phyloP scores from a whole-genome alignment of 176 grass and related monocot genomes.

The Oryza officinalis region DNA sequence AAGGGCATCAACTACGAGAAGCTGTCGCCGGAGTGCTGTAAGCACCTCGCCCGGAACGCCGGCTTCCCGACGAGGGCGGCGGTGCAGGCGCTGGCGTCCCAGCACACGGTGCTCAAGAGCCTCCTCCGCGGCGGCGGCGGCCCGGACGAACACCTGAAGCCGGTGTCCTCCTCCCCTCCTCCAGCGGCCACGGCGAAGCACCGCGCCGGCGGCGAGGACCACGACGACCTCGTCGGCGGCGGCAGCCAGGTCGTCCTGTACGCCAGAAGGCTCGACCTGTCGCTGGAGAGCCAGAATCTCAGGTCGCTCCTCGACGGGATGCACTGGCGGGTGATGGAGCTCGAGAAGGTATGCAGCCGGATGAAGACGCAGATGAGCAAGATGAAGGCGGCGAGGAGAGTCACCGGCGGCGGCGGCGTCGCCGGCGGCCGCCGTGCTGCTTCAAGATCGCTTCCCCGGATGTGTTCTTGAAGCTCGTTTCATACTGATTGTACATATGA shows the following conservation, averaged over 20 bases:
- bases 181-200: constrained; percentile 18
- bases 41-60: constrained; percentile 70
- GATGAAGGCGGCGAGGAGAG: constrained; percentile 54
- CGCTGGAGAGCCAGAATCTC: constrained; percentile 85
- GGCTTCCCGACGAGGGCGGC: constrained; percentile 79
- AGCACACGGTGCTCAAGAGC: constrained; percentile 79
- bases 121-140: constrained; percentile 53
- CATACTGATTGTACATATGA: constrained; percentile 44
- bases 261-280: constrained; percentile 62
- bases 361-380: constrained; percentile 91
- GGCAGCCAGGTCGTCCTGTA: constrained; percentile 74
- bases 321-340: constrained; percentile 87
- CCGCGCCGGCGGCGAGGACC: not conserved
- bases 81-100: constrained; percentile 83
- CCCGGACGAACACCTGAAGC: constrained; percentile 39
- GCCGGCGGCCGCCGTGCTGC: not conserved
- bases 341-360: constrained; percentile 83
- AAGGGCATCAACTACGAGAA: constrained; percentile 84
- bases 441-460: constrained; percentile 76
- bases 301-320: constrained; percentile 77
- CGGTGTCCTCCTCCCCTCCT: not conserved
- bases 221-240: not conserved
- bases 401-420: not conserved
- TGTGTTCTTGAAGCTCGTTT: constrained; percentile 84
- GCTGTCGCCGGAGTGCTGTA: constrained; percentile 86